Percentiles rank a stretch among this genome's conserved stretches.
Evolutionary conservation across 2,329 filamentous ascomycete species (phyloP).

Genomic region (Alternaria sp.): DNA sequence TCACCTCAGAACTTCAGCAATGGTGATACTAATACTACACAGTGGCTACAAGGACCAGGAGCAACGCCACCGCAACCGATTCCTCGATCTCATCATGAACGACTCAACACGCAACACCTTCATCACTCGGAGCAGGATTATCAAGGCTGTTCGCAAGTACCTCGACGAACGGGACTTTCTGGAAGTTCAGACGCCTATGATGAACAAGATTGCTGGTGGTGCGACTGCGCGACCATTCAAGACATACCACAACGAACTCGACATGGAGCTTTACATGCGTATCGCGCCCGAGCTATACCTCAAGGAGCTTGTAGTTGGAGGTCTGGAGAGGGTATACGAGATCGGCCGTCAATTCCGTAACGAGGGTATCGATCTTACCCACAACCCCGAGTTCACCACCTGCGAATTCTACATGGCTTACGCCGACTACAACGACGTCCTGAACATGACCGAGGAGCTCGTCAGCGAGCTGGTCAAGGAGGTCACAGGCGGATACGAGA

Average conservation of each 20-base stretch:
- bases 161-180: slow-evolving; percentile 88
- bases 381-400: slow-evolving; percentile 98
- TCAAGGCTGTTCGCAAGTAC: slow-evolving; percentile 85
- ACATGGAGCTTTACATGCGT: slow-evolving; percentile 94
- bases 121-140: slow-evolving; percentile 83
- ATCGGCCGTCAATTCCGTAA: slow-evolving; percentile 96
- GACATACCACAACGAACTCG: slow-evolving; percentile 93
- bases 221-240: slow-evolving; percentile 94
- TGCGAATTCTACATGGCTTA: slow-evolving; percentile 93
- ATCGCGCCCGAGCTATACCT: slow-evolving; percentile 95
- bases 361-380: slow-evolving; percentile 87
- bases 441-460: slow-evolving; percentile 91
- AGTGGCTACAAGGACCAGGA: slow-evolving; percentile 97
- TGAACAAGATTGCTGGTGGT: slow-evolving; percentile 94
- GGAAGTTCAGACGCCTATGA: slow-evolving; percentile 94
- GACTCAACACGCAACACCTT: slow-evolving; percentile 83
- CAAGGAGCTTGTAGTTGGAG: slow-evolving; percentile 95
- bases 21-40: slow-evolving; percentile 2
- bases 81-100: slow-evolving; percentile 97
- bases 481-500: slow-evolving; percentile 83
- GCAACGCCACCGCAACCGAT: slow-evolving; percentile 88
- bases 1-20: slow-evolving; percentile 9
- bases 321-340: slow-evolving; percentile 93
- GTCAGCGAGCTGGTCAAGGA: slow-evolving; percentile 89
- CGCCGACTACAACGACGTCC: slow-evolving; percentile 76